These are phyloP conservation scores for Biancaea sappan DNA, from an alignment of 306 rosid species.

Conservation along the genomic window DNA sequence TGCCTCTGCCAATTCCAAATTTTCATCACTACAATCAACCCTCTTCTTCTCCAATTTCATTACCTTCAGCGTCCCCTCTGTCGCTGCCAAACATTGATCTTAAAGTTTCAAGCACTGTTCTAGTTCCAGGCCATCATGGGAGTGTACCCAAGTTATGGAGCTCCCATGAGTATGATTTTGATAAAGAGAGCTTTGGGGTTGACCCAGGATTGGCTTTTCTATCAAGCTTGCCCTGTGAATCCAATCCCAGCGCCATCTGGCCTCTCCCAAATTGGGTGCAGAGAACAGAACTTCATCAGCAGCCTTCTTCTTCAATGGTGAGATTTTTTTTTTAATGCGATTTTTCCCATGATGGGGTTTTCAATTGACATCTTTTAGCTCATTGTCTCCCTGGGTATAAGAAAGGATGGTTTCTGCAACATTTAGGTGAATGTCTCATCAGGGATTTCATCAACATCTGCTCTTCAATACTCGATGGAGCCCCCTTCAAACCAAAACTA, in stretches of 20 bases:
- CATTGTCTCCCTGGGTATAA: background rate
- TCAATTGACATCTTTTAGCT: background rate
- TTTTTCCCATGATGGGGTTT: slow-evolving; percentile 10
- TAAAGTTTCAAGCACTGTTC: slow-evolving; percentile 35
- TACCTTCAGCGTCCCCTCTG: slow-evolving; percentile 38
- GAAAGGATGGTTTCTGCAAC: slow-evolving; percentile 29
- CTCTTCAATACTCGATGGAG: slow-evolving; percentile 58
- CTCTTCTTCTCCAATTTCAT: slow-evolving; percentile 42
- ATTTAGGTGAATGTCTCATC: slow-evolving; percentile 63
- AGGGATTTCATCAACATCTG: slow-evolving; percentile 50
- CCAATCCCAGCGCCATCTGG: slow-evolving; percentile 49
- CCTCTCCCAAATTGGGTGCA: slow-evolving; percentile 44
- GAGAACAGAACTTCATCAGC: slow-evolving; percentile 51
- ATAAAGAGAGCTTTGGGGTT: slow-evolving; percentile 36
- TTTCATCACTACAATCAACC: slow-evolving; percentile 41
- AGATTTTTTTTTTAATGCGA: slow-evolving; percentile 1
- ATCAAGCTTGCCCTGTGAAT: slow-evolving; percentile 49
- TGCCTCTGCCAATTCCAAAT: slow-evolving; percentile 43
- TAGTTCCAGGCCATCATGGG: slow-evolving; percentile 42
- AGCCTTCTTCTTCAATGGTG: slow-evolving; percentile 56
- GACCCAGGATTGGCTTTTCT: slow-evolving; percentile 53
- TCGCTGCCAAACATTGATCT: slow-evolving; percentile 42
- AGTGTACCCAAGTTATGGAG: slow-evolving; percentile 48
- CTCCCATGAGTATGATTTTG: slow-evolving; percentile 45
- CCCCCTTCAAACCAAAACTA: slow-evolving; percentile 99